Base-by-base conservation (phyloP, 1,139 yeast genomes). In the Taiozyma sp. region DNA sequence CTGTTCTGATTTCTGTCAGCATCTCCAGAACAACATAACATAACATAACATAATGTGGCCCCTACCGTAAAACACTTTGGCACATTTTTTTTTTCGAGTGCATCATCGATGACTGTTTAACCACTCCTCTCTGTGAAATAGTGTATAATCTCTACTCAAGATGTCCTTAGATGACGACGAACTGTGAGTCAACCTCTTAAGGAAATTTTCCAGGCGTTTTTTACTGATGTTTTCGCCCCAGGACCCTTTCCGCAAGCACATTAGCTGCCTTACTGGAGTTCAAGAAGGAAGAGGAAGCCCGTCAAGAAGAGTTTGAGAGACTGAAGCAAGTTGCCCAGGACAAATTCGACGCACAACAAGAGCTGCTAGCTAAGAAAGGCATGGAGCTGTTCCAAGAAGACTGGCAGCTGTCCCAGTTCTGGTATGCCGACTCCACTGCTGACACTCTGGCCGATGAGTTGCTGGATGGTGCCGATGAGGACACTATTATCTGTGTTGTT, bases 401-500 rank as follows among this genome's bases (percentile, higher is more conserved):
- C 69, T 91, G 97, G 97, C 95, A 88, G 62, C 74, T 91, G 43
- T 88, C 96, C 0, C 97, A 91, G 66, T 91, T 91, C 69, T 89
- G 96, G 96, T 87, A 87, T 63, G 69, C 76, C 48, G 92, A 89
- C 55, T 71, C 73, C 6, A 91, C 97, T 1, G 91, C 97, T 0
- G 76, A 75, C 45, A 65, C 70, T 0, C 68, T 89, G 27, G 95
- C 88, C 0, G 79, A 76, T 53, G 95, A 88, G 19, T 71, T 90
- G 41, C 67, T 89, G 23, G 87, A 83, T 44, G 95, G 90, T 8
- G 95, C 96, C 1, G 86, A 82, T 57, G 78, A 76, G 53, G 75
- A 79, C 44, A 86, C 96, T 0, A 82, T 82, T 1, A 75, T 89
- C 47, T 89, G 84, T 44, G 78, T 91, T 52, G 88, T 89, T 1